phyloP scores from a whole-genome alignment of 2,329 filamentous ascomycete species.

The Cladosporium phlei region DNA sequence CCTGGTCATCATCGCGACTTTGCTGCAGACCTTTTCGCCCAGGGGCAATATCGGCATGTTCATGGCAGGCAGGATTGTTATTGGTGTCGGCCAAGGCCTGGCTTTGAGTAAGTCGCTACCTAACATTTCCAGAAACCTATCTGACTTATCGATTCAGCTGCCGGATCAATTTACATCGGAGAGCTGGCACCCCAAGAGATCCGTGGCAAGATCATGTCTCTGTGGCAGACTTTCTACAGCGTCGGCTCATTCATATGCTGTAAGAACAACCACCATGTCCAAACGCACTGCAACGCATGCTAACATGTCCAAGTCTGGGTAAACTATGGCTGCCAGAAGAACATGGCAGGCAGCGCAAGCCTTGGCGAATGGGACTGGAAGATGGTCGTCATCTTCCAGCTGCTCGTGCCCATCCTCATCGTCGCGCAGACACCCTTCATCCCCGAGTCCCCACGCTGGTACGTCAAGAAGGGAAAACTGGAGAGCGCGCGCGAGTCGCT shows the following conservation, averaged over 20 bases:
- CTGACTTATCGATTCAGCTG: slow-evolving; percentile 19
- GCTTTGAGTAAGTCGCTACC: slow-evolving; percentile 49
- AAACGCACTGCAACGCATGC: neutral
- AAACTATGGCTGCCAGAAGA: slow-evolving; percentile 57
- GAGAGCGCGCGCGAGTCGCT: slow-evolving; percentile 58
- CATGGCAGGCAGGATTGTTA: slow-evolving; percentile 63
- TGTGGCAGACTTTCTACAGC: slow-evolving; percentile 65
- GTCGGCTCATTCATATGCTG: slow-evolving; percentile 57
- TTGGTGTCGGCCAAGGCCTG: slow-evolving; percentile 66
- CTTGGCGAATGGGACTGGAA: slow-evolving; percentile 68
- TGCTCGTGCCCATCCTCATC: slow-evolving; percentile 62
- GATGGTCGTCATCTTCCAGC: slow-evolving; percentile 68
- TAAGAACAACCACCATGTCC: neutral
- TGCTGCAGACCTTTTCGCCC: slow-evolving; percentile 64
- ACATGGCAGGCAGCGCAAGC: slow-evolving; percentile 37
- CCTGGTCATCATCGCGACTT: slow-evolving; percentile 62
- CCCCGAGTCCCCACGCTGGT: slow-evolving; percentile 65
- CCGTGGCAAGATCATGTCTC: slow-evolving; percentile 63
- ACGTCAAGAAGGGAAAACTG: slow-evolving; percentile 57
- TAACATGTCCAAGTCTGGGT: slow-evolving; percentile 54
- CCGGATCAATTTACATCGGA: slow-evolving; percentile 67
- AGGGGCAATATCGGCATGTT: slow-evolving; percentile 59
- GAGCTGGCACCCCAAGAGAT: slow-evolving; percentile 62
- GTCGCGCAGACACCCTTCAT: slow-evolving; percentile 59
- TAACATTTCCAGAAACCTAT: neutral